These are phyloP conservation scores for Miscanthus lutarioriparius DNA, from an alignment of 176 grass and related monocot genomes.

Conservation along the genomic window DNA sequence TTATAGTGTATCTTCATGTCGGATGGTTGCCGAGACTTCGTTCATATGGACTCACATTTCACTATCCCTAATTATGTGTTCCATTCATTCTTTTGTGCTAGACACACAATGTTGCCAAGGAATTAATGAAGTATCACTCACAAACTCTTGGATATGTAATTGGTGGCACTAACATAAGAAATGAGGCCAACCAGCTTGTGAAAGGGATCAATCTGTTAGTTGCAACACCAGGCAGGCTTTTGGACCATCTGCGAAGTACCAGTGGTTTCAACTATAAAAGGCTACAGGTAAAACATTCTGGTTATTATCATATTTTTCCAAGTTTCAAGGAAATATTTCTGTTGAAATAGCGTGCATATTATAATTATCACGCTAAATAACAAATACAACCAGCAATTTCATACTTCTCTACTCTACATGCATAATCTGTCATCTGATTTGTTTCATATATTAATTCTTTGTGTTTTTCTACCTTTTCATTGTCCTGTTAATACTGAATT, in stretches of 20 bases:
- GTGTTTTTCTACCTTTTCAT: no score
- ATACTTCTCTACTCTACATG: no score
- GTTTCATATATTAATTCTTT: no score
- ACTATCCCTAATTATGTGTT: not conserved
- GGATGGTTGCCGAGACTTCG: not conserved
- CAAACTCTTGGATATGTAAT: slow-evolving; percentile 86
- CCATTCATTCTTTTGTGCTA: slow-evolving; percentile 30
- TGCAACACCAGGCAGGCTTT: slow-evolving; percentile 83
- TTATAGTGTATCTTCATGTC: not conserved
- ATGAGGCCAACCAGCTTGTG: slow-evolving; percentile 59
- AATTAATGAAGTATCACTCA: slow-evolving; percentile 86
- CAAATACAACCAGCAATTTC: no score
- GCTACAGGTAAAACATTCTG: slow-evolving; percentile 49
- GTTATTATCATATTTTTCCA: not conserved
- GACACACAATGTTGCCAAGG: slow-evolving; percentile 79
- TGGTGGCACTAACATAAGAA: slow-evolving; percentile 60
- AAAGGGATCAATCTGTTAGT: slow-evolving; percentile 86
- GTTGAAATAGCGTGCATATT: not conserved
- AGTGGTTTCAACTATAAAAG: slow-evolving; percentile 75
- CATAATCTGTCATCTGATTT: no score
- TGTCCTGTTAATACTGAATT: no score
- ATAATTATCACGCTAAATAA: not conserved
- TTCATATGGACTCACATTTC: not conserved
- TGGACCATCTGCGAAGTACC: slow-evolving; percentile 83
- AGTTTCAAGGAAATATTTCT: not conserved